Evolutionary conservation across 2,329 filamentous ascomycete species (phyloP).

Genomic region (Colletotrichum noveboracense): DNA sequence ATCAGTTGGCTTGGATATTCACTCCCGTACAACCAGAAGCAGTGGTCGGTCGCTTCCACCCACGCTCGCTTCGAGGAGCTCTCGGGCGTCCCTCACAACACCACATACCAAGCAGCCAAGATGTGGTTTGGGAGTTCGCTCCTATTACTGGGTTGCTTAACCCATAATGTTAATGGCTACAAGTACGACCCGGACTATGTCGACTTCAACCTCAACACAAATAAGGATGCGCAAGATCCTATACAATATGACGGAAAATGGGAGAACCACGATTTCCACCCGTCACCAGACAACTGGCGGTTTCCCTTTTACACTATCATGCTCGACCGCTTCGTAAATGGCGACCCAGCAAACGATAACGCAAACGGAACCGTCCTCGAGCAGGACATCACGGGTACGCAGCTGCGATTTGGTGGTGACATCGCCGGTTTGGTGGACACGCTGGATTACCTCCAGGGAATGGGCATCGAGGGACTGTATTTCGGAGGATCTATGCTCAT

Average conservation of each 20-base stretch:
- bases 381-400: slow-evolving; percentile 63
- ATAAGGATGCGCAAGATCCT: slow-evolving; percentile 57
- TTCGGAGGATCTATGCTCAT: slow-evolving; percentile 67
- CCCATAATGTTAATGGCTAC: slow-evolving; percentile 26
- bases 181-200: slow-evolving; percentile 32
- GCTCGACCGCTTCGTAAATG: slow-evolving; percentile 68
- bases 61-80: slow-evolving; percentile 17
- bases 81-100: slow-evolving; percentile 4
- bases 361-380: slow-evolving; percentile 66
- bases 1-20: background rate
- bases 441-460: slow-evolving; percentile 68
- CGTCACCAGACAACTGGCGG: slow-evolving; percentile 67
- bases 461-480: slow-evolving; percentile 68
- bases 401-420: slow-evolving; percentile 69
- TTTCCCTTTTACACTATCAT: slow-evolving; percentile 71
- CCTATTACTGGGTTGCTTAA: slow-evolving; percentile 15
- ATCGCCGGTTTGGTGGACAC: slow-evolving; percentile 64
- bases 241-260: slow-evolving; percentile 64
- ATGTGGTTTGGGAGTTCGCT: slow-evolving; percentile 20
- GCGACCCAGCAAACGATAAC: slow-evolving; percentile 68
- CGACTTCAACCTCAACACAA: slow-evolving; percentile 66
- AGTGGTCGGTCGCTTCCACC: background rate
- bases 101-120: slow-evolving; percentile 1
- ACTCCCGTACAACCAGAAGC: background rate
- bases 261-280: slow-evolving; percentile 54